Percentiles rank a stretch among this genome's conserved stretches.
Evolutionary conservation across 768 basidiomycete species (phyloP).

Genomic region (Krasilnikovozyma curviuscula): DNA sequence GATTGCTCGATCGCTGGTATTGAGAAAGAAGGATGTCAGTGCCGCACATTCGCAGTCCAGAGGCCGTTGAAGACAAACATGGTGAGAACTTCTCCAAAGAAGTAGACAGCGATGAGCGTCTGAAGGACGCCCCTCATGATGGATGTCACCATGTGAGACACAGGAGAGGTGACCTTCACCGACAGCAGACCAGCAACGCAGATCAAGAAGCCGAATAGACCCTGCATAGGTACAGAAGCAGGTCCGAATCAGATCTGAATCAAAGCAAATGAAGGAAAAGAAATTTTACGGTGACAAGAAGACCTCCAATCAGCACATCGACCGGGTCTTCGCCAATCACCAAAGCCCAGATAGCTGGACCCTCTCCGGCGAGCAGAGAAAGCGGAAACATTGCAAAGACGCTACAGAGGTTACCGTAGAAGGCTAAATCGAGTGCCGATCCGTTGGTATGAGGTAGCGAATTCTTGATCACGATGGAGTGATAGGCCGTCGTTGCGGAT

Average conservation of each 20-base stretch:
- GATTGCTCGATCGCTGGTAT: too few relatives aligned
- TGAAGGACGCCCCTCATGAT: slow-evolving; percentile 80
- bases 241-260: too few relatives aligned
- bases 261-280: not conserved
- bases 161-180: slow-evolving; percentile 92
- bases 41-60: too few relatives aligned
- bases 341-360: slow-evolving; percentile 41
- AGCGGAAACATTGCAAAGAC: slow-evolving; percentile 53
- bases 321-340: slow-evolving; percentile 32
- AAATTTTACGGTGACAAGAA: slow-evolving; percentile 17
- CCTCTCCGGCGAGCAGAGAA: slow-evolving; percentile 56
- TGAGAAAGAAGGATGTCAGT: too few relatives aligned
- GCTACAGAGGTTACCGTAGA: slow-evolving; percentile 77
- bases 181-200: slow-evolving; percentile 79
- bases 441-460: slow-evolving; percentile 56
- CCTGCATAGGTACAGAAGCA: too few relatives aligned
- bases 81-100: slow-evolving; percentile 65
- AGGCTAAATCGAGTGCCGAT: slow-evolving; percentile 65
- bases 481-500: slow-evolving; percentile 68
- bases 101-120: slow-evolving; percentile 57
- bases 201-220: slow-evolving; percentile 78
- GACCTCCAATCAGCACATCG: slow-evolving; percentile 20
- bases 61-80: too few relatives aligned
- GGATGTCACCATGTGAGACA: slow-evolving; percentile 96
- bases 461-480: slow-evolving; percentile 87